Evolutionary conservation across 345 rosid genomes (phyloP).

Genomic region (Fremontodendron californicum): DNA sequence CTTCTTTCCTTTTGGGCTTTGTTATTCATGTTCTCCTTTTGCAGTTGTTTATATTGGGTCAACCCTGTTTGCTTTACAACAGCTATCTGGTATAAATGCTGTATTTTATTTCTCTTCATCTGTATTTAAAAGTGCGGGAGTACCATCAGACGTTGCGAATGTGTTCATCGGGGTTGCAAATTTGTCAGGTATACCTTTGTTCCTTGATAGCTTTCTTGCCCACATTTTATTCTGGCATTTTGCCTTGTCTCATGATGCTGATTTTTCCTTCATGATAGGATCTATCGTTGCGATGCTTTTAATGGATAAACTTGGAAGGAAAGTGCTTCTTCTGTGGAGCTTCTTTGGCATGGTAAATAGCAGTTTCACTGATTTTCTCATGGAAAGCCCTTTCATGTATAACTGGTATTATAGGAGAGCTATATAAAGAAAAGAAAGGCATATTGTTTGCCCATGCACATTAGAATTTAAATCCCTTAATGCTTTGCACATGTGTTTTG

Average conservation of each 20-base stretch:
- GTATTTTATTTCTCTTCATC: constrained; percentile 98
- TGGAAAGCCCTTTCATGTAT: not conserved
- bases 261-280: constrained; percentile 40
- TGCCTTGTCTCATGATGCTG: not conserved
- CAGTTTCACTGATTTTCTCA: not conserved
- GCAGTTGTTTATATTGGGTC: constrained; percentile 99
- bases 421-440: not conserved
- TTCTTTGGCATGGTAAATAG: constrained; percentile 70
- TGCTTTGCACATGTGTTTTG: not conserved
- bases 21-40: constrained; percentile 79
- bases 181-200: constrained; percentile 51
- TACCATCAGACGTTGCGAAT: constrained; percentile 77
- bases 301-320: constrained; percentile 94
- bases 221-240: not conserved
- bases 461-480: not conserved
- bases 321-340: constrained; percentile 75
- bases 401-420: not conserved
- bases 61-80: constrained; percentile 99
- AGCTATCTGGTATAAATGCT: constrained; percentile 99
- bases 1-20: constrained; percentile 40
- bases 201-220: constrained; percentile 7
- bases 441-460: not conserved
- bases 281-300: constrained; percentile 80
- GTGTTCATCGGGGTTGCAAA: constrained; percentile 75
- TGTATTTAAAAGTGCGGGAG: constrained; percentile 94